phyloP scores from a whole-genome alignment of 768 basidiomycete genomes.

The Boletus eberwhitei region DNA sequence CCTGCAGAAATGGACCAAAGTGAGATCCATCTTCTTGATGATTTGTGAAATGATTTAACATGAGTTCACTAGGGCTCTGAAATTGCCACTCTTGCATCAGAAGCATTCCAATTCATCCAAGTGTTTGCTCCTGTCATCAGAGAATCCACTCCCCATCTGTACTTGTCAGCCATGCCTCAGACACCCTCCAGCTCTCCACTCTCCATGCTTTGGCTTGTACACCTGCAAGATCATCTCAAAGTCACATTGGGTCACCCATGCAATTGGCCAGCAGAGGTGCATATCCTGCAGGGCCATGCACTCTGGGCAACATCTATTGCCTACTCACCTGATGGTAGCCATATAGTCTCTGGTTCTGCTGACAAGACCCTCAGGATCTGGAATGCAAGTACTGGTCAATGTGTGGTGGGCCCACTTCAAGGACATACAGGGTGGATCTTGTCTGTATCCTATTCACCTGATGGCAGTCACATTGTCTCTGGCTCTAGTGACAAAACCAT shows the following conservation, averaged over 20 bases:
- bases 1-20: not conserved
- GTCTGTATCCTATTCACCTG: not conserved
- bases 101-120: not conserved
- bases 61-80: not conserved
- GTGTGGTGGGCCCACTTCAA: slow-evolving; percentile 4
- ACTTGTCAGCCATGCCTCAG: slow-evolving; percentile 1
- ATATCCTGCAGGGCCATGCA: not conserved
- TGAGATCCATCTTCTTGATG: not conserved
- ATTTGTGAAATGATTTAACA: too few species aligned
- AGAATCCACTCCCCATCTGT: not conserved
- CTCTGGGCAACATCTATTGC: not conserved
- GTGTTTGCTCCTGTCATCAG: not conserved
- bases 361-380: slow-evolving; percentile 8
- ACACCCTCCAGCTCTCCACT: slow-evolving; percentile 1
- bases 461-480: not conserved
- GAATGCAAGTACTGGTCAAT: slow-evolving; percentile 1
- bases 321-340: not conserved
- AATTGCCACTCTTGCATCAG: not conserved
- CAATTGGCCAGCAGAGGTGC: not conserved
- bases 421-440: not conserved
- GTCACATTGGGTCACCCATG: not conserved
- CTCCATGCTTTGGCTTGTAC: not conserved
- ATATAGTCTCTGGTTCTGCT: not conserved
- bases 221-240: not conserved
- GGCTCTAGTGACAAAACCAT: not conserved